Evolutionary conservation across 805 yeast genomes (phyloP).

Genomic region (Schizosaccharomyces japonicus): DNA sequence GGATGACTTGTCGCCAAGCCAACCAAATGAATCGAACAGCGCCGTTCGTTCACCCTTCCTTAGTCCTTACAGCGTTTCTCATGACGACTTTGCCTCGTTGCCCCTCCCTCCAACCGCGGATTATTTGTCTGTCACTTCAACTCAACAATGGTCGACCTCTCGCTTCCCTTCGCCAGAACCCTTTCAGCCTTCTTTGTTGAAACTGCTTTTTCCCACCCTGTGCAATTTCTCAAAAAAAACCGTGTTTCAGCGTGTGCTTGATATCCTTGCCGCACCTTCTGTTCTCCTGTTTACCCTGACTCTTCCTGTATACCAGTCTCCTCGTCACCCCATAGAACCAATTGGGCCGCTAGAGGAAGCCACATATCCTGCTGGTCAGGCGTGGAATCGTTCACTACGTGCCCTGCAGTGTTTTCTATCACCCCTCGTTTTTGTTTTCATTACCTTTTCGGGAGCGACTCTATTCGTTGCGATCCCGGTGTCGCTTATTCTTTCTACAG

Average conservation of each 20-base stretch:
- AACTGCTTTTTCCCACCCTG: constrained; percentile 10
- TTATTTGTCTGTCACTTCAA: not conserved
- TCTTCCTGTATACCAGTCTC: constrained; percentile 15
- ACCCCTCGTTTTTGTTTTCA: constrained; percentile 13
- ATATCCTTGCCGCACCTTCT: constrained; percentile 13
- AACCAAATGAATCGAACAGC: too few relatives aligned
- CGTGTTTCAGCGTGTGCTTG: constrained; percentile 8
- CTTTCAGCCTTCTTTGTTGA: too few relatives aligned
- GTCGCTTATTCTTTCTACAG: not conserved
- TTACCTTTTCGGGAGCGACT: constrained; percentile 7
- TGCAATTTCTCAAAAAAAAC: constrained; percentile 9
- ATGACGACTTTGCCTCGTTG: too few relatives aligned
- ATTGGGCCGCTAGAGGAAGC: not conserved
- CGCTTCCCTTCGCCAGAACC: not conserved
- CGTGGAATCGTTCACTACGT: constrained; percentile 9
- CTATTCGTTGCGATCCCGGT: not conserved
- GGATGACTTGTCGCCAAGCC: too few relatives aligned
- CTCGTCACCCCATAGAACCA: not conserved
- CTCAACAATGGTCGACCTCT: not conserved
- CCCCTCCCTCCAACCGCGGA: not conserved
- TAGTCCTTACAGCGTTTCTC: too few relatives aligned
- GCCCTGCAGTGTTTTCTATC: constrained; percentile 17
- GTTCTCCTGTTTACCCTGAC: constrained; percentile 15
- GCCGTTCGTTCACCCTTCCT: too few relatives aligned
- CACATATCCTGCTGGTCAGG: not conserved